Evolutionary conservation across 805 yeast species (phyloP).

Genomic region (Candida maltosa): DNA sequence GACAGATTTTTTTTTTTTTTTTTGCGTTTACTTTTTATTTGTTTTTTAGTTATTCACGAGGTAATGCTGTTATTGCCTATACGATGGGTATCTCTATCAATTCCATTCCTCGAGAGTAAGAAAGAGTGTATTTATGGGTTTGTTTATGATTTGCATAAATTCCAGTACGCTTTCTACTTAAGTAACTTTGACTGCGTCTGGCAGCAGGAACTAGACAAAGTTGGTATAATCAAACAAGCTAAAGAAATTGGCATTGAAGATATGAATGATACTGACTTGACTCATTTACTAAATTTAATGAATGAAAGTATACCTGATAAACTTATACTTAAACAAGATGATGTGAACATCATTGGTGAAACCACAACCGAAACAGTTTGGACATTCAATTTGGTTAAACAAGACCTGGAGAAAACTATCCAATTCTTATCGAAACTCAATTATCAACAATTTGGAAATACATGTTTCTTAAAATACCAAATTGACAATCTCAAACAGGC

Average conservation of each 20-base stretch:
- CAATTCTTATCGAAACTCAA: conserved; percentile 18
- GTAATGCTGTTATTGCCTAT: conserved; percentile 8
- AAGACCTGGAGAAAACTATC: conserved; percentile 5
- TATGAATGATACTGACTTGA: conserved; percentile 14
- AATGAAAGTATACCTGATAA: conserved; percentile 3
- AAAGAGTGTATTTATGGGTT: conserved; percentile 14
- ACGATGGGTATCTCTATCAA: conserved; percentile 9
- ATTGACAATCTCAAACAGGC: conserved; percentile 16
- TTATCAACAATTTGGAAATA: conserved; percentile 19
- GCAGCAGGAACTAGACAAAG: conserved; percentile 17
- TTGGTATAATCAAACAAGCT: conserved; percentile 16
- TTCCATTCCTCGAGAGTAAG: conserved; percentile 4
- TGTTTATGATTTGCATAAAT: conserved; percentile 1
- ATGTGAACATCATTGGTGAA: background rate
- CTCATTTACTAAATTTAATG: conserved; percentile 14
- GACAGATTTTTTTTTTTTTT: background rate
- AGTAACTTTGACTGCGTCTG: conserved; percentile 27
- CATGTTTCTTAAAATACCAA: conserved; percentile 16
- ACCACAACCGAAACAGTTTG: conserved; percentile 14
- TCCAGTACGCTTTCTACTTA: conserved; percentile 19
- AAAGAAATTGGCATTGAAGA: conserved; percentile 25
- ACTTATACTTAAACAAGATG: background rate
- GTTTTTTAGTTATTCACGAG: no score
- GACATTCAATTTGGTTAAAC: conserved; percentile 15
- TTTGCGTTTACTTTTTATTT: no score